Evolutionary conservation across 1,139 yeast genomes (phyloP).

Genomic region (Blastobotrys illinoisensis): DNA sequence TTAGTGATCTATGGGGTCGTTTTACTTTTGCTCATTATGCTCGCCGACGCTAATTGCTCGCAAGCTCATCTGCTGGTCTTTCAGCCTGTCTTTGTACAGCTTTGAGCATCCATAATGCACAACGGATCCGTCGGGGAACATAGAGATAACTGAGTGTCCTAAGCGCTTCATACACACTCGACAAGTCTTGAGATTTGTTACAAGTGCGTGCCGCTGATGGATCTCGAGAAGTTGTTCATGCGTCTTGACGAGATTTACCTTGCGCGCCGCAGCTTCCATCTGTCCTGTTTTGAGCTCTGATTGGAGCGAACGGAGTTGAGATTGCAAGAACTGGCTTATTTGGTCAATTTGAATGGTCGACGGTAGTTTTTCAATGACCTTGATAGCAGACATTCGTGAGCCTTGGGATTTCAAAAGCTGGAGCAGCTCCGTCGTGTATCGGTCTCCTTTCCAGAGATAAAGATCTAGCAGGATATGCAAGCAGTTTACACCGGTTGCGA

Average conservation of each 20-base stretch:
- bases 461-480: slow-evolving; percentile 33
- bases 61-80: background rate
- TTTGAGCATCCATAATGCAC: slow-evolving; percentile 67
- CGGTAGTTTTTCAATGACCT: slow-evolving; percentile 51
- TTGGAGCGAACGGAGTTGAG: slow-evolving; percentile 41
- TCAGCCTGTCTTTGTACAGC: slow-evolving; percentile 17
- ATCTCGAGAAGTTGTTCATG: slow-evolving; percentile 36
- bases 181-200: slow-evolving; percentile 46
- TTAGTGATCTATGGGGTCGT: background rate
- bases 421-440: slow-evolving; percentile 40
- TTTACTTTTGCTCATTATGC: background rate
- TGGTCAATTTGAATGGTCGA: slow-evolving; percentile 42
- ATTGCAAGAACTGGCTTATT: slow-evolving; percentile 42
- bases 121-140: slow-evolving; percentile 45
- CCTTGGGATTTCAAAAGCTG: slow-evolving; percentile 46
- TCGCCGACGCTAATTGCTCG: slow-evolving; percentile 7
- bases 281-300: slow-evolving; percentile 21
- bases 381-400: slow-evolving; percentile 46
- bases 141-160: slow-evolving; percentile 58
- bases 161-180: slow-evolving; percentile 54
- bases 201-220: slow-evolving; percentile 37
- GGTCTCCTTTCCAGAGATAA: slow-evolving; percentile 26
- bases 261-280: slow-evolving; percentile 33
- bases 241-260: slow-evolving; percentile 36
- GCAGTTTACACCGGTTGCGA: slow-evolving; percentile 36